Conservation (phyloP, 202 grass and related monocot genomes). For the Hordeum pubiflorum region DNA sequence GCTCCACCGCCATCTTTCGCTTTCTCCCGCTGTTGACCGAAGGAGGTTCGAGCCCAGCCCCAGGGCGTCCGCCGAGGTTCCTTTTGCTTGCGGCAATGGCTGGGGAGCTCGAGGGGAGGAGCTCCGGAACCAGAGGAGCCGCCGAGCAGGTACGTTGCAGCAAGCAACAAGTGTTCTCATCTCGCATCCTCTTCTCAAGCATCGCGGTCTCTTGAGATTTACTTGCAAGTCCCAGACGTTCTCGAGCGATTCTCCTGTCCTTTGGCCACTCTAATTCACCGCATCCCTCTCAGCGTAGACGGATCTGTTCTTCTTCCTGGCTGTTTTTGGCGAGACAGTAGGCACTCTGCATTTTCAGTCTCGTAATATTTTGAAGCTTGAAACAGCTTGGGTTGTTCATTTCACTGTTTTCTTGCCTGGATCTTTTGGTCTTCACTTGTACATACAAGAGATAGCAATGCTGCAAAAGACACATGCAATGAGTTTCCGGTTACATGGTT, state of each 20-base stretch:
- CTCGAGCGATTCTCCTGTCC: not conserved
- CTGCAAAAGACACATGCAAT: not conserved
- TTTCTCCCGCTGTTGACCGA: conserved; percentile 29
- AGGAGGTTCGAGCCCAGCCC: conserved; percentile 21
- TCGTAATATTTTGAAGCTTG: not conserved
- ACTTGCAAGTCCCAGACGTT: not conserved
- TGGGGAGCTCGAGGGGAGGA: conserved; percentile 40
- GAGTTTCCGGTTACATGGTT: not conserved
- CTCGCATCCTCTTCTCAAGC: not conserved
- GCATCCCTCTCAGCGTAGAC: not conserved
- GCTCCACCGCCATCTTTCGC: conserved; percentile 42
- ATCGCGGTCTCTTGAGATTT: not conserved
- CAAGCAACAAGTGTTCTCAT: not conserved
- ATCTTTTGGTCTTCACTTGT: not conserved
- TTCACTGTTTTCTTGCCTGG: not conserved
- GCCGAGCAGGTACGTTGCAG: conserved; percentile 44
- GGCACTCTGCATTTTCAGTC: not conserved
- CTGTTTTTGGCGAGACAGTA: not conserved
- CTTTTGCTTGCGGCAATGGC: conserved; percentile 41
- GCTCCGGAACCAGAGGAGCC: conserved; percentile 31
- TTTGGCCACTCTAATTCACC: conserved; percentile 4
- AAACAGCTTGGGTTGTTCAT: not conserved
- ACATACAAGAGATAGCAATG: not conserved
- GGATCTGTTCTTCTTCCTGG: not conserved
- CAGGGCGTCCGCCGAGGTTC: conserved; percentile 2